Evolutionary conservation across 108 stramenopile species (phyloP).

Genomic region (Pseudonitzschia pungens): DNA sequence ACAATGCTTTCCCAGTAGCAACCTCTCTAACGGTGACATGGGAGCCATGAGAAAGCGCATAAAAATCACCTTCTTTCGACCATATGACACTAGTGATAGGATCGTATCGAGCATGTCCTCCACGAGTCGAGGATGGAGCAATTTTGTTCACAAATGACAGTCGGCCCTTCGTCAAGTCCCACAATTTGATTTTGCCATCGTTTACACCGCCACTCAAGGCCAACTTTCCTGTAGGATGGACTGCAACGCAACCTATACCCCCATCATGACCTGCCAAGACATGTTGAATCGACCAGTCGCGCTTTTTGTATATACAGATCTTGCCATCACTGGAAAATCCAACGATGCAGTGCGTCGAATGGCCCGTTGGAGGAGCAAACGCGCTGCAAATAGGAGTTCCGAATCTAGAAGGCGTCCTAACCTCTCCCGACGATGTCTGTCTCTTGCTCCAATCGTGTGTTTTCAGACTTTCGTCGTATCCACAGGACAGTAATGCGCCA

Average conservation of each 20-base stretch:
- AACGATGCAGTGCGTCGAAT: conserved; percentile 74
- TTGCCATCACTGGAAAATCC: conserved; percentile 72
- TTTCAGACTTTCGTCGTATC: conserved; percentile 79
- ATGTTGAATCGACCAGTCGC: conserved; percentile 85
- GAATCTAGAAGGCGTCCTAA: conserved; percentile 73
- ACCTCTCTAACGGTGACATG: conserved; percentile 82
- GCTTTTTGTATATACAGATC: conserved; percentile 79
- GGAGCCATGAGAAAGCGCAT: conserved; percentile 64
- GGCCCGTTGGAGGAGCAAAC: conserved; percentile 68
- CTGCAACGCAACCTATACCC: conserved; percentile 68
- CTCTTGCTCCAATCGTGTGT: conserved; percentile 60
- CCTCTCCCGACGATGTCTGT: conserved; percentile 62
- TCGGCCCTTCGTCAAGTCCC: conserved; percentile 89
- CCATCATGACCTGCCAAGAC: conserved; percentile 80
- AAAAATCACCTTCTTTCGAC: conserved; percentile 66
- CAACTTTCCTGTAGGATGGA: conserved; percentile 84
- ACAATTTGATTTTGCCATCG: conserved; percentile 81
- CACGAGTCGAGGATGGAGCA: conserved; percentile 28
- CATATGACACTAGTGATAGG: conserved; percentile 65
- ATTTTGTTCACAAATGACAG: conserved; percentile 75
- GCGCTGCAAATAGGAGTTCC: conserved; percentile 77
- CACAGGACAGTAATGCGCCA: conserved; percentile 73
- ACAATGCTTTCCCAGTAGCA: conserved; percentile 67
- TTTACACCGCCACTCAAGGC: conserved; percentile 69
- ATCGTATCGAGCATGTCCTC: conserved; percentile 49